Evolutionary conservation across 2,329 filamentous ascomycete genomes (phyloP).

Genomic region (Davidsoniella australis): DNA sequence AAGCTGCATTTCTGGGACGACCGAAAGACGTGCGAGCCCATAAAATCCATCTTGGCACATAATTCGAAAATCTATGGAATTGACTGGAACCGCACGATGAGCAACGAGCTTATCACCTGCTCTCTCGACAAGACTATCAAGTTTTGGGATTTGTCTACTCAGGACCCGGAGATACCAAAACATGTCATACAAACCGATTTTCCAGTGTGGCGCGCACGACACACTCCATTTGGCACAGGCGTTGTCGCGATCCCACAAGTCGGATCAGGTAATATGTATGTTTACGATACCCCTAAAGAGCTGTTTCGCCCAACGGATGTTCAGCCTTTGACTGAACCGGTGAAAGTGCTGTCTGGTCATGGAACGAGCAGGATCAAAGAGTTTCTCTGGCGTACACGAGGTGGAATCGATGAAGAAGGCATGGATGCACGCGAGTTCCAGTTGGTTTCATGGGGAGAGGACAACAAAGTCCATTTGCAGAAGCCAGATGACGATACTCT

Average conservation of each 20-base stretch:
- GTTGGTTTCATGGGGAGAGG: constrained; percentile 80
- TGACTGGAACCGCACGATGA: constrained; percentile 73
- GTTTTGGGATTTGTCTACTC: constrained; percentile 65
- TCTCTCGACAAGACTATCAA: constrained; percentile 86
- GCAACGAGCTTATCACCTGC: constrained; percentile 64
- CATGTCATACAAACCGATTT: constrained; percentile 67
- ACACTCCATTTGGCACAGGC: constrained; percentile 78
- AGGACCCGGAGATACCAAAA: constrained; percentile 40
- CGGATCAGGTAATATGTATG: constrained; percentile 65
- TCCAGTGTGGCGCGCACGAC: constrained; percentile 78
- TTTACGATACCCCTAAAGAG: constrained; percentile 53
- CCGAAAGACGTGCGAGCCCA: constrained; percentile 56
- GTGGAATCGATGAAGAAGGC: constrained; percentile 45
- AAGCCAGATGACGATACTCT: constrained; percentile 49
- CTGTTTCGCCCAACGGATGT: constrained; percentile 10
- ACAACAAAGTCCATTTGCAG: constrained; percentile 67
- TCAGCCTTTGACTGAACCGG: constrained; percentile 28
- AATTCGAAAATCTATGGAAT: constrained; percentile 88
- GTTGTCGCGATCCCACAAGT: constrained; percentile 84
- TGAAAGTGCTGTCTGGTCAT: constrained; percentile 43
- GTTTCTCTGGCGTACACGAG: constrained; percentile 75
- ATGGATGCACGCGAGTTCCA: constrained; percentile 79
- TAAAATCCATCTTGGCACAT: constrained; percentile 75
- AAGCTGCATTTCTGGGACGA: constrained; percentile 84
- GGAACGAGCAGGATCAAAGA: constrained; percentile 63